These are phyloP conservation scores for Ustilago tritici DNA, from an alignment of 1,284 basidiomycete species.

Conservation along the genomic window DNA sequence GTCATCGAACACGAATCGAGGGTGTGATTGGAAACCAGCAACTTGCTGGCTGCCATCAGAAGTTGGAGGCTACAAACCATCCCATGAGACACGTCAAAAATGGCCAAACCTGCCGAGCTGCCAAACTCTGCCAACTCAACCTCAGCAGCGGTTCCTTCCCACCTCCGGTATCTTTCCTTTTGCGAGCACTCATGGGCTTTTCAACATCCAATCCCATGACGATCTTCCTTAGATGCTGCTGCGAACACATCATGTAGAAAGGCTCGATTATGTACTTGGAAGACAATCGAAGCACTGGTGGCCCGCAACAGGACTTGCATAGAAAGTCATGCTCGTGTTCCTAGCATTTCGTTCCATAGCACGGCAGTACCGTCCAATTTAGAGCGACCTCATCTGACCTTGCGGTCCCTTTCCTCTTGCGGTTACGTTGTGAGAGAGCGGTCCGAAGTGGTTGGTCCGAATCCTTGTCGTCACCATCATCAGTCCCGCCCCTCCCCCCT, in stretches of 20 bases:
- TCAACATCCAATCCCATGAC: constrained; percentile 19
- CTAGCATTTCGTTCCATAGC: constrained; percentile 3
- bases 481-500: constrained; percentile 1
- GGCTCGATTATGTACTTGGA: neutral
- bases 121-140: constrained; percentile 25
- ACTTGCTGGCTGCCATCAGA: constrained; percentile 7
- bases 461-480: constrained; percentile 4
- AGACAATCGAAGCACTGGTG: constrained; percentile 7
- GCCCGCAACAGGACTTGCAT: constrained; percentile 14
- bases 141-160: neutral
- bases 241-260: neutral
- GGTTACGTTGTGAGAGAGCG: neutral
- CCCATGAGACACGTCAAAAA: constrained; percentile 32
- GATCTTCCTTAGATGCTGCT: neutral
- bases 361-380: constrained; percentile 1
- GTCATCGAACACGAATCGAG: neutral
- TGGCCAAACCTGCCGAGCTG: constrained; percentile 20
- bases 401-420: neutral
- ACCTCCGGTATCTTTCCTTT: neutral
- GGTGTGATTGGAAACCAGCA: neutral
- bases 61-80: constrained; percentile 12
- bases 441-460: neutral
- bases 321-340: constrained; percentile 22
- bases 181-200: neutral
- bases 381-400: constrained; percentile 1